Evolutionary conservation across 768 basidiomycete species (phyloP).

Genomic region (Coprinellus micaceus): DNA sequence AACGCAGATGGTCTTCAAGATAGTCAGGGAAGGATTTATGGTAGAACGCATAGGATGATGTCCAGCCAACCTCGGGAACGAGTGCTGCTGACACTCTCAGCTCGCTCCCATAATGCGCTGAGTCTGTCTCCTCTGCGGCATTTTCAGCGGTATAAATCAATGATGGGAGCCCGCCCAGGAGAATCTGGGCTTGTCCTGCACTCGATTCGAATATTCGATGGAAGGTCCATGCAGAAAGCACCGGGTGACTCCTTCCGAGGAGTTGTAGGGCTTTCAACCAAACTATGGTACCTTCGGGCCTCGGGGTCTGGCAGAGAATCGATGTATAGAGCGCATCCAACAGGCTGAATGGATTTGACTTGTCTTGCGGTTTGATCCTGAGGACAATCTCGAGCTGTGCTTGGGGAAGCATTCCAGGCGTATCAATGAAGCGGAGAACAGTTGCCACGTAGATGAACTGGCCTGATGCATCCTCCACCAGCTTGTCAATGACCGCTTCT

Average conservation of each 20-base stretch:
- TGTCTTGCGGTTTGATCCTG: not conserved
- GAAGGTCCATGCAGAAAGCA: no score
- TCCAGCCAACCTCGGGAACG: not conserved
- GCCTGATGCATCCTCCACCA: constrained; percentile 3
- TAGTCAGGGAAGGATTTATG: not conserved
- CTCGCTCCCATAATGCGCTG: not conserved
- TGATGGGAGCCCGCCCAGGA: no score
- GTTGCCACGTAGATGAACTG: constrained; percentile 7
- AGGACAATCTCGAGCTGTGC: not conserved
- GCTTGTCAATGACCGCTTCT: not conserved
- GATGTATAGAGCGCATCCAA: not conserved
- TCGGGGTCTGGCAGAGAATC: not conserved
- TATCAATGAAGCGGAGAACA: not conserved
- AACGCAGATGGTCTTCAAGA: not conserved
- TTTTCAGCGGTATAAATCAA: no score
- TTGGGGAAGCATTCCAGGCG: not conserved
- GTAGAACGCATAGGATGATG: not conserved
- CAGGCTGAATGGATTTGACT: not conserved
- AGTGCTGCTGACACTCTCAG: not conserved
- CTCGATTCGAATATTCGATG: no score
- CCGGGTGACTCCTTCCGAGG: not conserved
- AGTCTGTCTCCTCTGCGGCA: no score
- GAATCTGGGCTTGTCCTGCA: no score
- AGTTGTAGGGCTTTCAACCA: not conserved
- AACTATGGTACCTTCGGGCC: not conserved